phyloP scores from a whole-genome alignment of 1,284 basidiomycete genomes.

The Exobasidium cylindrosporum region DNA sequence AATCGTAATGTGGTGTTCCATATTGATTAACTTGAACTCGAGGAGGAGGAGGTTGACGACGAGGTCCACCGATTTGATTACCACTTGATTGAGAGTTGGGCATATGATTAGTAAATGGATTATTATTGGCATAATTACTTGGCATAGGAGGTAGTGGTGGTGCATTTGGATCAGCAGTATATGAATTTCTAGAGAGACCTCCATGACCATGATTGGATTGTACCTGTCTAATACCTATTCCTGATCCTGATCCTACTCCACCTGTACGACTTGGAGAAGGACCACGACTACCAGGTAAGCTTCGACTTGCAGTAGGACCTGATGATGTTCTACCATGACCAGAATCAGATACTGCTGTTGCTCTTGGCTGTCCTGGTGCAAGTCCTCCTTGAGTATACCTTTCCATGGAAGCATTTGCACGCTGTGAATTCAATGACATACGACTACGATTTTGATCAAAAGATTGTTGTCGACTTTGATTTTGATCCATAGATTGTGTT shows the following conservation, averaged over 20 bases:
- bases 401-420: no score
- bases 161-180: neutral
- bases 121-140: neutral
- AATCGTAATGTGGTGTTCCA: neutral
- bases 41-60: neutral
- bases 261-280: neutral
- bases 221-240: no score
- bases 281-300: neutral
- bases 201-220: neutral
- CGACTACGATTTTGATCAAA: no score
- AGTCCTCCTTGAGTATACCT: no score
- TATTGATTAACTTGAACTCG: neutral
- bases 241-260: neutral
- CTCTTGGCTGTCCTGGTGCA: neutral
- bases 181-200: neutral
- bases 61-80: neutral
- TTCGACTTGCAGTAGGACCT: neutral
- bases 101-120: neutral
- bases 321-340: neutral
- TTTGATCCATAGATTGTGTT: no score
- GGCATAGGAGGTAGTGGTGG: neutral
- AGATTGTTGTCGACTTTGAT: no score
- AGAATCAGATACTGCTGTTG: neutral
- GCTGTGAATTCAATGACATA: no score
- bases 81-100: no score